Percentiles rank a stretch among this genome's conserved stretches.
Conservation (phyloP, 2,329 filamentous ascomycete genomes). For the Helotiales sp. region DNA sequence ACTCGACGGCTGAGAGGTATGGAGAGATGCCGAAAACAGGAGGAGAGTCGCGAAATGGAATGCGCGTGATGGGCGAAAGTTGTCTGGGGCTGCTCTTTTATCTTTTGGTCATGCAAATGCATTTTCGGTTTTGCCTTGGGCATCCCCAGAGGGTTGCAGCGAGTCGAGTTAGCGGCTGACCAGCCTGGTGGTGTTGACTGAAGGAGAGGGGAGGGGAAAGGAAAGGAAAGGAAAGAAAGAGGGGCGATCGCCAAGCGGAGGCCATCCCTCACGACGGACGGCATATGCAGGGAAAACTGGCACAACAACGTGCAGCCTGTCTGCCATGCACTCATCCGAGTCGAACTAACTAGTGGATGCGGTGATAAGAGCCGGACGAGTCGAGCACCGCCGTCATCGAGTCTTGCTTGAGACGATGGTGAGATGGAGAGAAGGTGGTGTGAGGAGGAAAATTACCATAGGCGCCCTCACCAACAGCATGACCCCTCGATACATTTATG, state of each 20-base stretch:
- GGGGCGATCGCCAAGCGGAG: slow-evolving; percentile 3
- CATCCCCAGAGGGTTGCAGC: neutral
- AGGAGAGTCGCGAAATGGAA: neutral
- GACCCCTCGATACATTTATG: neutral
- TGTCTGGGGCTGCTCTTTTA: neutral
- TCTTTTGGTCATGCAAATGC: too few relatives aligned
- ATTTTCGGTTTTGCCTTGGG: neutral
- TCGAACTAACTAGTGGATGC: neutral
- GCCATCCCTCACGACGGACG: too few relatives aligned
- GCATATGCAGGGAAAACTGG: slow-evolving; percentile 8
- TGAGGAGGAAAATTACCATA: neutral
- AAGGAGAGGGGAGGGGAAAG: neutral
- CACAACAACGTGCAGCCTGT: slow-evolving; percentile 4
- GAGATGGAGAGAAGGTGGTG: neutral
- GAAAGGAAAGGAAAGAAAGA: neutral
- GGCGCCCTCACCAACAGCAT: neutral
- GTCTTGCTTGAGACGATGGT: neutral
- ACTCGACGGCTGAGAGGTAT: neutral
- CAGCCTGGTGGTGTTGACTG: neutral
- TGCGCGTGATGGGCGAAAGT: neutral
- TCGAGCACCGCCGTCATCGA: neutral
- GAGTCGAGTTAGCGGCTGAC: neutral
- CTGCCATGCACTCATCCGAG: neutral
- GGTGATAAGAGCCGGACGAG: slow-evolving; percentile 2
- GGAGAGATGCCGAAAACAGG: neutral